A percentile compares a stretch with the other conserved stretches of the same genome.
Conservation (phyloP, 495 filamentous ascomycete genomes). For the Trichoderma reesei region DNA sequence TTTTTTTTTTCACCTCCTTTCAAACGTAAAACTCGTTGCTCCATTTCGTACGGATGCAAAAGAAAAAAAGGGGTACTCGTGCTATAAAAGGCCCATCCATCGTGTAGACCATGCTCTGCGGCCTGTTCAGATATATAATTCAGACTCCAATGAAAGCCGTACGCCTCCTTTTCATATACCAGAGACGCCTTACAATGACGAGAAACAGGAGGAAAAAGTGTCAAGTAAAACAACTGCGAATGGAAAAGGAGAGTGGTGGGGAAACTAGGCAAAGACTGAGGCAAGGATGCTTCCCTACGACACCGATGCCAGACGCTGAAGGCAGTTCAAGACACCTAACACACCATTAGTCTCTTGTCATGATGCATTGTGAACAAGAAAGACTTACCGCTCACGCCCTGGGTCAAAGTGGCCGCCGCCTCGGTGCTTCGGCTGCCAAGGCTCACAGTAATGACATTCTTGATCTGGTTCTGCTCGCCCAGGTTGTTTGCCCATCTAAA, state of each 20-base stretch:
- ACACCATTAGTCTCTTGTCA: constrained; percentile 1
- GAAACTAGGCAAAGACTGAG: background rate
- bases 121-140: background rate
- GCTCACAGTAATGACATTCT: constrained; percentile 70
- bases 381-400: constrained; percentile 74
- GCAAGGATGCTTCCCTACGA: background rate
- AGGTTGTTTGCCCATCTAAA: constrained; percentile 88
- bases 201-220: background rate
- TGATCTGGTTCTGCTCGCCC: constrained; percentile 39
- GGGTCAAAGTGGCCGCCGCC: constrained; percentile 72
- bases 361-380: background rate
- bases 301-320: background rate
- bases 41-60: background rate
- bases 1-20: background rate
- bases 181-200: background rate
- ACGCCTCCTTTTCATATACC: constrained; percentile 6
- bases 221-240: background rate
- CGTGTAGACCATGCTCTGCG: background rate
- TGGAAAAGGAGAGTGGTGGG: background rate
- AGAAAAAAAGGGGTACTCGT: background rate
- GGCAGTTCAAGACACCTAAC: constrained; percentile 5
- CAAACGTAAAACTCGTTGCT: background rate
- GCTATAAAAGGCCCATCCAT: background rate
- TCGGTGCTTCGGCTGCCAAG: constrained; percentile 79
- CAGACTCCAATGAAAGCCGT: background rate